phyloP scores from a whole-genome alignment of 1,284 basidiomycete species.

The Coniophora puteana region DNA sequence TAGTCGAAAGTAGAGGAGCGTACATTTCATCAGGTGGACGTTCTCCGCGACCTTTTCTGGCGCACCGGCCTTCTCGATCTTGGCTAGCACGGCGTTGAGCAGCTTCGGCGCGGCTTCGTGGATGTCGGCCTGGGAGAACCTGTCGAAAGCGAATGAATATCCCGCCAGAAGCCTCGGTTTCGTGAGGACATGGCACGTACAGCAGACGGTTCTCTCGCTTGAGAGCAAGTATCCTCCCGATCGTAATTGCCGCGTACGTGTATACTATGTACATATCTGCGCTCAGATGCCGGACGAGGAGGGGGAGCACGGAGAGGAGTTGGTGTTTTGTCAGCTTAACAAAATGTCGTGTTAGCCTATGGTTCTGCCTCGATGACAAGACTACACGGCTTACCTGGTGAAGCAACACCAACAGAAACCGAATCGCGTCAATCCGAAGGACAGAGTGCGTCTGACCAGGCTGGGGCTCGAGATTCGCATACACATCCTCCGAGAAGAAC shows the following conservation, averaged over 20 bases:
- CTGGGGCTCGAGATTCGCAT: conserved; percentile 79
- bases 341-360: not conserved
- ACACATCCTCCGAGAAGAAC: conserved; percentile 93
- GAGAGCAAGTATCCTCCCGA: conserved; percentile 87
- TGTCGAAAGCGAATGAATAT: conserved; percentile 26
- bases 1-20: conserved; percentile 29
- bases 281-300: conserved; percentile 81
- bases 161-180: not conserved
- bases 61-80: conserved; percentile 80
- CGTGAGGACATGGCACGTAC: conserved; percentile 36
- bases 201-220: conserved; percentile 69
- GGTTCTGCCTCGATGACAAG: not conserved
- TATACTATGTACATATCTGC: conserved; percentile 84
- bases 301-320: conserved; percentile 86
- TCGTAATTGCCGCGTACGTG: conserved; percentile 88
- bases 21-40: conserved; percentile 97
- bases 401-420: conserved; percentile 91
- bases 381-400: too few species aligned
- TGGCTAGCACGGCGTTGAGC: conserved; percentile 74
- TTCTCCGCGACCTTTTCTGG: conserved; percentile 97
- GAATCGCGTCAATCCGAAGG: conserved; percentile 94
- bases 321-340: conserved; percentile 89
- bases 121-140: conserved; percentile 86
- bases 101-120: conserved; percentile 78
- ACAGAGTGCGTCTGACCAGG: conserved; percentile 79